These are phyloP conservation scores for Aspergillus floridensis DNA, from an alignment of 2,329 filamentous ascomycete species.

Conservation along the genomic window DNA sequence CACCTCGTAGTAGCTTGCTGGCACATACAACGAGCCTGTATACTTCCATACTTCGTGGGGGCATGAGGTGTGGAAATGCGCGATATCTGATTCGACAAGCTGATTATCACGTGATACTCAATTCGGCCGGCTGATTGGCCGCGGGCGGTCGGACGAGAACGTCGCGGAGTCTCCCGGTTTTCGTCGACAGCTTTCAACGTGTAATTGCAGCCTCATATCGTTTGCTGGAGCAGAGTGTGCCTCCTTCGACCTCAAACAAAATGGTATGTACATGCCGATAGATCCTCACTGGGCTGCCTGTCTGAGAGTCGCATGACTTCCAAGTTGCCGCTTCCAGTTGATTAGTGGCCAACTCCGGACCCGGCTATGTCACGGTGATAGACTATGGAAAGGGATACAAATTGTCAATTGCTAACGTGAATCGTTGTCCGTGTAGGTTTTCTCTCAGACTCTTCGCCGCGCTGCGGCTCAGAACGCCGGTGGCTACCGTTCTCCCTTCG, in stretches of 20 bases:
- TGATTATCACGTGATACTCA: conserved; percentile 20
- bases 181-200: conserved; percentile 25
- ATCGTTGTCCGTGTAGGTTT: conserved; percentile 21
- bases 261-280: conserved; percentile 29
- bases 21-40: not conserved
- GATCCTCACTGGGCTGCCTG: not conserved
- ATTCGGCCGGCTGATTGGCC: conserved; percentile 28
- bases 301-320: not conserved
- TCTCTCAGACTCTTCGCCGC: conserved; percentile 36
- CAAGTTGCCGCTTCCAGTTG: not conserved
- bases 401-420: conserved; percentile 17
- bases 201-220: conserved; percentile 16
- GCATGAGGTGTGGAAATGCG: conserved; percentile 14
- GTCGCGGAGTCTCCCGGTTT: conserved; percentile 36
- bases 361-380: not conserved
- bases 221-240: conserved; percentile 23
- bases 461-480: conserved; percentile 35
- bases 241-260: conserved; percentile 24
- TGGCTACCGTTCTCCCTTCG: conserved; percentile 57
- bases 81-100: conserved; percentile 18
- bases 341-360: not conserved
- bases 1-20: no score
- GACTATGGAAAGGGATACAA: not conserved
- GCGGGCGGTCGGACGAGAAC: conserved; percentile 17
- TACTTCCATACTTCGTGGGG: not conserved